These are phyloP conservation scores for Knufia petricola DNA, from an alignment of 2,329 filamentous ascomycete genomes.

Conservation along the genomic window DNA sequence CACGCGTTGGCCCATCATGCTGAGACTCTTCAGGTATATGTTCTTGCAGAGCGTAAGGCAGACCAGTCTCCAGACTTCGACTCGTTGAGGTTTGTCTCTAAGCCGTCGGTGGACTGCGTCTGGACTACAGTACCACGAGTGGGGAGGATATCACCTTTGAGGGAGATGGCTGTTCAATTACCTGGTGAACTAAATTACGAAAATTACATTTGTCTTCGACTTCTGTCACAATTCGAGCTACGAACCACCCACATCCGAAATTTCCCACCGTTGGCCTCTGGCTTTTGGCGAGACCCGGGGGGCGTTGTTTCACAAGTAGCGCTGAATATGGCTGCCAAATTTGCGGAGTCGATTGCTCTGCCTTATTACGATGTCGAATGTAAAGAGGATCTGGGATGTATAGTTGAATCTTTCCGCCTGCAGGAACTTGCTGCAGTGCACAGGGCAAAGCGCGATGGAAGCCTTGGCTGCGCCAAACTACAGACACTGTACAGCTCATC, in stretches of 20 bases:
- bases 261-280: not conserved
- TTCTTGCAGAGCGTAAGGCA: not conserved
- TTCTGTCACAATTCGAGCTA: constrained; percentile 1
- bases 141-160: not conserved
- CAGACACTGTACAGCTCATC: not conserved
- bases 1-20: not conserved
- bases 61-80: too few relatives aligned
- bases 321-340: not conserved
- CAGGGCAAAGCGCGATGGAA: not conserved
- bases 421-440: not conserved
- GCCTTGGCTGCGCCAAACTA: not conserved
- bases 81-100: not conserved
- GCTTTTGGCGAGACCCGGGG: not conserved
- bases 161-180: not conserved
- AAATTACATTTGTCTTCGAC: not conserved
- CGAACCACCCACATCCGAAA: constrained; percentile 7
- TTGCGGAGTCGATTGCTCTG: constrained; percentile 2
- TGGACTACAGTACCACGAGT: too few relatives aligned
- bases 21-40: not conserved
- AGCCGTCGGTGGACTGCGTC: not conserved
- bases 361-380: constrained; percentile 1
- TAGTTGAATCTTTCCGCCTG: not conserved
- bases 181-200: not conserved
- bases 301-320: not conserved
- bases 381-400: not conserved